These are phyloP conservation scores for Ophiosphaerella herpotricha DNA, from an alignment of 2,329 filamentous ascomycete species.

Conservation along the genomic window DNA sequence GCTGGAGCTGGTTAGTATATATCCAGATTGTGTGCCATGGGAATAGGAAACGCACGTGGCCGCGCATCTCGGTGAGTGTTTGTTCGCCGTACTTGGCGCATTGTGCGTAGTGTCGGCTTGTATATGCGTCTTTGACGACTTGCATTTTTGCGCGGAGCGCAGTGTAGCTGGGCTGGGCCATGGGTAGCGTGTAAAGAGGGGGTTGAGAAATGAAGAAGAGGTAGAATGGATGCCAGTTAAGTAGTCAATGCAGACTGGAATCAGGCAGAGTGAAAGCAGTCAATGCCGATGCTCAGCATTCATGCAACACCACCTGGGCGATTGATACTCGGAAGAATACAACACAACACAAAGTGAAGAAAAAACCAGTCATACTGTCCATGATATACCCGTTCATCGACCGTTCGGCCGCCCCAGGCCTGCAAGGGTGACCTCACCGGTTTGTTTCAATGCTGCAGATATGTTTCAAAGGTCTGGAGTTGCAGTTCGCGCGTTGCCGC, in stretches of 20 bases:
- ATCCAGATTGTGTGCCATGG: background rate
- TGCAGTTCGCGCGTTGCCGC: slow-evolving; percentile 9
- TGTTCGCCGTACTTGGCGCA: slow-evolving; percentile 36
- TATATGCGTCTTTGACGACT: slow-evolving; percentile 38
- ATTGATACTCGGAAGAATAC: too few species aligned
- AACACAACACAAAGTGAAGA: too few species aligned
- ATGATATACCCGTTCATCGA: slow-evolving; percentile 16
- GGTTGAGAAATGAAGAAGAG: too few species aligned
- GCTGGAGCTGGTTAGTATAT: slow-evolving; percentile 17
- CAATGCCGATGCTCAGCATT: too few species aligned
- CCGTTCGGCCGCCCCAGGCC: background rate
- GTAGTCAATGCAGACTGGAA: too few species aligned
- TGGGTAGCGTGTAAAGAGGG: too few species aligned
- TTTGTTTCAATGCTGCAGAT: slow-evolving; percentile 23
- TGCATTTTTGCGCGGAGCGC: slow-evolving; percentile 31
- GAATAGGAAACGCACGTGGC: slow-evolving; percentile 21
- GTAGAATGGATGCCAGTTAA: too few species aligned
- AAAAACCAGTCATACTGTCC: slow-evolving; percentile 7
- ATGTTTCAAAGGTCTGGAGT: slow-evolving; percentile 18
- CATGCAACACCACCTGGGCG: too few species aligned
- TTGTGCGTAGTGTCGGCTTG: slow-evolving; percentile 43
- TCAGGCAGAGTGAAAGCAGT: too few species aligned
- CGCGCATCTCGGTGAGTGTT: slow-evolving; percentile 24
- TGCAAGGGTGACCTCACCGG: slow-evolving; percentile 10
- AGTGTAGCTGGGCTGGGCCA: slow-evolving; percentile 21